Evolutionary conservation across 225 moss, liverwort and hornwort species (phyloP).

Genomic region (Polytrichum commune): DNA sequence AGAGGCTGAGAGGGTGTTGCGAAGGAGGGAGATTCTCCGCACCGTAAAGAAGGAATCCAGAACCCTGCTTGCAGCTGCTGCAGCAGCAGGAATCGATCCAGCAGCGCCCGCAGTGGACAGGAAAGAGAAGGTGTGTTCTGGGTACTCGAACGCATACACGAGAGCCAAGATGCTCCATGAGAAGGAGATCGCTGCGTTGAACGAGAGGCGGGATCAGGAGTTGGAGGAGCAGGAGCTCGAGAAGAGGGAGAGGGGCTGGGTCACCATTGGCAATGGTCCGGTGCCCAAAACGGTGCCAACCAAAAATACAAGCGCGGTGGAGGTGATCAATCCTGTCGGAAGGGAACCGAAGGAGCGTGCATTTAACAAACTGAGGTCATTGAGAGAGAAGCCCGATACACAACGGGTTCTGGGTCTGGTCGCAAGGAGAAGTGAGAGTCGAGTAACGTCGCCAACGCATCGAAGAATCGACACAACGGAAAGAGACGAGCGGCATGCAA

Average conservation of each 20-base stretch:
- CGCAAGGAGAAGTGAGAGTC: slow-evolving; percentile 35
- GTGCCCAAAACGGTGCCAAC: slow-evolving; percentile 8
- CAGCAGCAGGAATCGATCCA: slow-evolving; percentile 9
- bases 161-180: slow-evolving; percentile 1
- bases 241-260: slow-evolving; percentile 30
- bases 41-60: slow-evolving; percentile 11
- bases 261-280: slow-evolving; percentile 6
- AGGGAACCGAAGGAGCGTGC: slow-evolving; percentile 15
- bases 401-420: slow-evolving; percentile 34
- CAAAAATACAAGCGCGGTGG: neutral
- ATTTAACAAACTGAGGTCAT: slow-evolving; percentile 7
- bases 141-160: neutral
- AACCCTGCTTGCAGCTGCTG: neutral
- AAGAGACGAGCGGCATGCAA: slow-evolving; percentile 4
- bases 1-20: slow-evolving; percentile 5
- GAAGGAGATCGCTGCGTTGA: slow-evolving; percentile 9
- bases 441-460: slow-evolving; percentile 26
- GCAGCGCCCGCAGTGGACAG: neutral
- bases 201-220: slow-evolving; percentile 16
- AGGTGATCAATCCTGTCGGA: slow-evolving; percentile 2
- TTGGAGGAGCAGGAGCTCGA: slow-evolving; percentile 25
- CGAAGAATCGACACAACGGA: slow-evolving; percentile 1
- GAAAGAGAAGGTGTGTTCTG: slow-evolving; percentile 8
- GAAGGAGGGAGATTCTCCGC: neutral
- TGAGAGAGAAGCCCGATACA: slow-evolving; percentile 25